Base-by-base conservation (phyloP, 768 basidiomycete species). In the Tylopilus felleus region DNA sequence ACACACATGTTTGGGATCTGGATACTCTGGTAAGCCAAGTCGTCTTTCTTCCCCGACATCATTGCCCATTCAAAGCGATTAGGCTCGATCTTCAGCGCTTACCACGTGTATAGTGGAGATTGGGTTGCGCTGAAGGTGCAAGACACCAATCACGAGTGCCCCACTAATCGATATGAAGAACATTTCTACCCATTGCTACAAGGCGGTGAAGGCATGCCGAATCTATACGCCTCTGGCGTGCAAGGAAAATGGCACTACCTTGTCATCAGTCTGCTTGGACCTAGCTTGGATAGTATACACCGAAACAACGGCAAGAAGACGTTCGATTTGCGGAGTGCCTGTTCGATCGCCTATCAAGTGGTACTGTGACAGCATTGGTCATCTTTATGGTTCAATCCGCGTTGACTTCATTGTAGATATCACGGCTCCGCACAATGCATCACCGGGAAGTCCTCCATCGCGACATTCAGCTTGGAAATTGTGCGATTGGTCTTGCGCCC, bases 381-480 rank as follows among this genome's bases (percentile, higher is more conserved):
- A 17, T 50, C 22, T 16, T 35, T 39, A 48, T 35, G 41, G 16
- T 49, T 25, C 23, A 23, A 43, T 52, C n/a, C 39, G 38, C 6
- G 53, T 61, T 57, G 44, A 53, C n/a, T 17, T 17, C 31, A 35
- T 46, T 49, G 22, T 64, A 90, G 88, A 89, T 90, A 53, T 65
- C 77, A 50, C 74, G 89, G 35, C 74, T 91, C n/a, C 82, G 85
- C 58, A 82, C 80, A 49, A 90, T 91, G 88, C 88, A 91, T 65
- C 73, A 74, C 12, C 78, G 82, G 28, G 88, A 87, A 13, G 75
- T 91, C 33, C 74, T 90, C 28, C 88, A 90, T 63, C 80, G 88
- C 8, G 88, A 91, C 57, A 84, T 91, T 47, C 88, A 91, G 57
- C 78, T 90, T 8, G 88, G 89, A 2, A 91, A 91, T 65, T 86